A percentile compares a stretch with the other conserved stretches of the same genome.
Evolutionary conservation across 345 rosid species (phyloP).

Genomic region (Abelmoschus esculentus): DNA sequence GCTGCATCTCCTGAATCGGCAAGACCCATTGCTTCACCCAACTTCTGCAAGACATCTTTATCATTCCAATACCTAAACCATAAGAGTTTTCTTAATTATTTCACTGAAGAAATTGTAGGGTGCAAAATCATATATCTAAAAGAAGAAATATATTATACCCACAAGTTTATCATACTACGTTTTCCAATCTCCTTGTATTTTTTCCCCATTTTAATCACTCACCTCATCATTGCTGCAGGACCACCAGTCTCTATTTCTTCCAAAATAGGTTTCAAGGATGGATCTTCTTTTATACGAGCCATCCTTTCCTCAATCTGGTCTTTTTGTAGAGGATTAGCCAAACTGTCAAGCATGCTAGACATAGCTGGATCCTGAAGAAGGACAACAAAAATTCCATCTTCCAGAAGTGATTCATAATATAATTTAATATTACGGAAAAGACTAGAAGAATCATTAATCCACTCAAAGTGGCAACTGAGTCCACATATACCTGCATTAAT

Average conservation of each 20-base stretch:
- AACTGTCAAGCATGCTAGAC: slow-evolving; percentile 86
- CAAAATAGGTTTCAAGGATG: slow-evolving; percentile 72
- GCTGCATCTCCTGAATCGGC: slow-evolving; percentile 60
- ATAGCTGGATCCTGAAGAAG: slow-evolving; percentile 79
- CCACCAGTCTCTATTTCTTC: slow-evolving; percentile 92
- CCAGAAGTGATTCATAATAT: slow-evolving; percentile 1
- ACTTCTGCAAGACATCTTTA: slow-evolving; percentile 75
- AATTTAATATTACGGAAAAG: neutral
- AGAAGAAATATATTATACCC: neutral
- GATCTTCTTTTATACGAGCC: slow-evolving; percentile 81
- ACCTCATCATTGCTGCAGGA: slow-evolving; percentile 97
- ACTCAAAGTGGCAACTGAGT: neutral
- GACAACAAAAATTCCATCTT: slow-evolving; percentile 2
- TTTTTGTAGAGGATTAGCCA: slow-evolving; percentile 67
- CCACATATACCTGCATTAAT: slow-evolving; percentile 58
- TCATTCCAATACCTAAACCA: slow-evolving; percentile 86
- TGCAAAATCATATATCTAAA: neutral
- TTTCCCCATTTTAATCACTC: slow-evolving; percentile 17
- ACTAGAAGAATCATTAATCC: neutral
- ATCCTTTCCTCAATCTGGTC: slow-evolving; percentile 86
- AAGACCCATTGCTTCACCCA: slow-evolving; percentile 98
- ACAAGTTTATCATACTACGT: neutral
- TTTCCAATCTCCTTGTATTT: slow-evolving; percentile 2
- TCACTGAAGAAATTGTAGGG: neutral
- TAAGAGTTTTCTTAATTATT: slow-evolving; percentile 11